Conservation (phyloP, 2,329 filamentous ascomycete genomes). For the Trichoderma afroharzianum region DNA sequence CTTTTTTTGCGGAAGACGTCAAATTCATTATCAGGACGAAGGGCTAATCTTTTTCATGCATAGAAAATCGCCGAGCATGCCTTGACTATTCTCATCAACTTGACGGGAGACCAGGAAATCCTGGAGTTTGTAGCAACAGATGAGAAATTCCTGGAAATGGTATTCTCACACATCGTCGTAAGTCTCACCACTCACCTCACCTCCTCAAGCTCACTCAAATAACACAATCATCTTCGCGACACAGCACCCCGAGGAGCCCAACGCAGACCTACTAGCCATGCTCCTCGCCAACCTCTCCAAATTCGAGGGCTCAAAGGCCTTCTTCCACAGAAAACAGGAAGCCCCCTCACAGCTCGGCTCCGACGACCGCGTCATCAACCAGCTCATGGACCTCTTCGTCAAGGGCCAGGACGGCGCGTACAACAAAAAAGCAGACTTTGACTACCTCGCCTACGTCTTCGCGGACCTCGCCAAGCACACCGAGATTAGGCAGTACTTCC, state of each 20-base stretch:
- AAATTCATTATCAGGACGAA: background rate
- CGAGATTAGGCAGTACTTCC: slow-evolving; percentile 71
- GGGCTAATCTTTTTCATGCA: background rate
- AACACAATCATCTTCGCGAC: background rate
- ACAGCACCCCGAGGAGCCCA: slow-evolving; percentile 69
- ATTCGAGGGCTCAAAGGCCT: slow-evolving; percentile 64
- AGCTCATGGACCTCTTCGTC: slow-evolving; percentile 93
- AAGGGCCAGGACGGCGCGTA: slow-evolving; percentile 79
- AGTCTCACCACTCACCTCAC: slow-evolving; percentile 30
- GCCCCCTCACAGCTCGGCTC: slow-evolving; percentile 67
- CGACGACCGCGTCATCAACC: slow-evolving; percentile 74
- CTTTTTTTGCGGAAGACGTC: background rate
- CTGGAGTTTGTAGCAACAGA: slow-evolving; percentile 71
- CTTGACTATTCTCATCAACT: slow-evolving; percentile 83
- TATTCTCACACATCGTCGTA: slow-evolving; percentile 73
- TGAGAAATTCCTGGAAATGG: slow-evolving; percentile 71
- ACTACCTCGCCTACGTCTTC: slow-evolving; percentile 92
- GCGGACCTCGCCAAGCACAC: slow-evolving; percentile 84
- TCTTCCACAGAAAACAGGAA: slow-evolving; percentile 65
- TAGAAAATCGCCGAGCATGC: slow-evolving; percentile 91
- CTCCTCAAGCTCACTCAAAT: background rate
- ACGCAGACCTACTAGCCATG: slow-evolving; percentile 85
- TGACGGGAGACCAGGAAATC: slow-evolving; percentile 73
- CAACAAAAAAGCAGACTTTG: slow-evolving; percentile 81
- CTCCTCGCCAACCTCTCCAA: slow-evolving; percentile 89